phyloP scores from a whole-genome alignment of 2,329 filamentous ascomycete species.

The Byssochlamys sp. region DNA sequence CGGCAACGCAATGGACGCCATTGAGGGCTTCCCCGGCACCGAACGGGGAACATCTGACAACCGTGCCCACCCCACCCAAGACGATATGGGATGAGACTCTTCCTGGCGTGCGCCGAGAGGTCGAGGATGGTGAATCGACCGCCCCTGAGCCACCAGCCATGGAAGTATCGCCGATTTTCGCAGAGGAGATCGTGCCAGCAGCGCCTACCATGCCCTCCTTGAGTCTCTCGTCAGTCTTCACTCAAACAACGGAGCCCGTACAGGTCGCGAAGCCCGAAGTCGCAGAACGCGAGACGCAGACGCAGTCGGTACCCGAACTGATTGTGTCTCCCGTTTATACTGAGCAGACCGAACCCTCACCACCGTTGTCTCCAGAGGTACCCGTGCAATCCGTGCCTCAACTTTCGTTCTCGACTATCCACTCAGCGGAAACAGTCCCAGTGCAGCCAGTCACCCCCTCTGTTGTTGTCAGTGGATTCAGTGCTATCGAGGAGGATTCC shows the following conservation, averaged over 20 bases:
- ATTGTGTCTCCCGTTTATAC: slow-evolving; percentile 22
- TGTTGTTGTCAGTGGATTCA: slow-evolving; percentile 9
- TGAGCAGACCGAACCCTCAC: slow-evolving; percentile 18
- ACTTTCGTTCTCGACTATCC: slow-evolving; percentile 34
- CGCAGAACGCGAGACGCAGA: slow-evolving; percentile 11
- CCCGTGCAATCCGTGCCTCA: slow-evolving; percentile 19
- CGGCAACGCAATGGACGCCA: slow-evolving; percentile 36
- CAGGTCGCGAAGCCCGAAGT: slow-evolving; percentile 8
- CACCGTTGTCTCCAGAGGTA: slow-evolving; percentile 10
- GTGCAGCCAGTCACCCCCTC: slow-evolving; percentile 25
- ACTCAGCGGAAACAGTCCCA: slow-evolving; percentile 39
- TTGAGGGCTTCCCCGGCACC: slow-evolving; percentile 14
- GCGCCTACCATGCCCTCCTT: slow-evolving; percentile 38
- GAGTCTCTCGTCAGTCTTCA: slow-evolving; percentile 2
- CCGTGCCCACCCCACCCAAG: slow-evolving; percentile 31
- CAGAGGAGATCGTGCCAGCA: slow-evolving; percentile 27
- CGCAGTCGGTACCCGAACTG: slow-evolving; percentile 10
- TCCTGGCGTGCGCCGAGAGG: slow-evolving; percentile 1
- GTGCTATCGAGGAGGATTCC: slow-evolving; percentile 16
- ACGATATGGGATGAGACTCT: slow-evolving; percentile 30
- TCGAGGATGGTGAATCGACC: slow-evolving; percentile 9
- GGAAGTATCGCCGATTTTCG: slow-evolving; percentile 22
- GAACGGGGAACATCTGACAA: slow-evolving; percentile 19
- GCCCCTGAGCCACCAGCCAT: slow-evolving; percentile 16
- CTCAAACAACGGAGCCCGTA: slow-evolving; percentile 7